Conservation (phyloP, 208 protist genomes). For the Acanthamoeba castellanii region DNA sequence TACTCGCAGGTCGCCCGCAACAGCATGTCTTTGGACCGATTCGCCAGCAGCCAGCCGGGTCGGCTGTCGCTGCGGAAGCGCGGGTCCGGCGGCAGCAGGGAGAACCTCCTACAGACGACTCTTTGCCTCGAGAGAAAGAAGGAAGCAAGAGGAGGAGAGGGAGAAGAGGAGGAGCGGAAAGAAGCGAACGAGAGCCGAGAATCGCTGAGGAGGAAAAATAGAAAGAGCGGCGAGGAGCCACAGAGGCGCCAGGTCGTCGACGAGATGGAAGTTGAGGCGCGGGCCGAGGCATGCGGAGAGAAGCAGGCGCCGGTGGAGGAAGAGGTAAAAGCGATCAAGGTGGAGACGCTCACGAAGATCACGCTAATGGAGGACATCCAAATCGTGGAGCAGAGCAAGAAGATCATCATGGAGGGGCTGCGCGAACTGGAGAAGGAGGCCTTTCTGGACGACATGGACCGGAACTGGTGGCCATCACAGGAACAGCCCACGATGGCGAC, state of each 20-base stretch:
- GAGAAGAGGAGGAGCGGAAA: neutral
- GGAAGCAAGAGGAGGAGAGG: neutral
- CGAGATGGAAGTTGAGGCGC: no score
- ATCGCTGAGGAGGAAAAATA: neutral
- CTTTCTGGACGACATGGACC: slow-evolving; percentile 44
- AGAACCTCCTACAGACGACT: neutral
- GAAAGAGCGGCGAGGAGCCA: neutral
- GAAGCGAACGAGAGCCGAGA: neutral
- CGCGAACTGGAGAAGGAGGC: neutral
- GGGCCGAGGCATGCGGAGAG: neutral
- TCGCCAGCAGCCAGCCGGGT: neutral
- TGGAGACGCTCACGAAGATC: slow-evolving; percentile 17
- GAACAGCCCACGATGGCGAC: neutral
- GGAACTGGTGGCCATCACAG: neutral
- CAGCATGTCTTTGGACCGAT: neutral
- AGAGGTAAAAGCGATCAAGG: neutral
- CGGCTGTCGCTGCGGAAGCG: neutral
- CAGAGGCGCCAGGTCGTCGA: neutral
- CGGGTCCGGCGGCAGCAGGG: neutral
- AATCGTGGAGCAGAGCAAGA: neutral
- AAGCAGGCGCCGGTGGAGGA: neutral
- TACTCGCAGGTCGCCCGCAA: neutral
- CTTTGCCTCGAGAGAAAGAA: neutral
- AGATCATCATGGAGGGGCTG: slow-evolving; percentile 1
- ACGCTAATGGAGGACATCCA: slow-evolving; percentile 3